Evolutionary conservation across 1,284 basidiomycete genomes (phyloP).

Genomic region (Heterobasidion irregulare): DNA sequence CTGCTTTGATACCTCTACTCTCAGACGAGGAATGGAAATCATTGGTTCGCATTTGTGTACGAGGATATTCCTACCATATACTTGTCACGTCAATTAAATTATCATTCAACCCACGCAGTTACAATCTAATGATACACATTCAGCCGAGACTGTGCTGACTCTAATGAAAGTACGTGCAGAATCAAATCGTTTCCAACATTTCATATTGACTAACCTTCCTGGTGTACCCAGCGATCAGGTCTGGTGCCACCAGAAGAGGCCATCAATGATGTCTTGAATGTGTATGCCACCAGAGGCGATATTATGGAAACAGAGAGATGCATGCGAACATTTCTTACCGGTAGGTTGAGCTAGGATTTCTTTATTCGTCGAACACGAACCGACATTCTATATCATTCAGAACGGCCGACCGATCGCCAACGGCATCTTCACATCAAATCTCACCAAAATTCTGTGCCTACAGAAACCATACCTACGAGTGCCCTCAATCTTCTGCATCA

Average conservation of each 20-base stretch:
- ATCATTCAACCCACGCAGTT: constrained; percentile 18
- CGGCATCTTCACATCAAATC: constrained; percentile 63
- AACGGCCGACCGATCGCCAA: constrained; percentile 41
- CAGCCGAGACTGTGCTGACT: constrained; percentile 25
- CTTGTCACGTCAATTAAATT: neutral
- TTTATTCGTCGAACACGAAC: neutral
- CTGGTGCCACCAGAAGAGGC: constrained; percentile 29
- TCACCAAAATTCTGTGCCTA: constrained; percentile 36
- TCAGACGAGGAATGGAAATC: constrained; percentile 43
- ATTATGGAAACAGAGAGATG: constrained; percentile 35
- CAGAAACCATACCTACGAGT: constrained; percentile 36
- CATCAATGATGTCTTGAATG: constrained; percentile 36
- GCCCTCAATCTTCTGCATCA: constrained; percentile 56
- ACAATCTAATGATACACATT: constrained; percentile 21
- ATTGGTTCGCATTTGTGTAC: constrained; percentile 30
- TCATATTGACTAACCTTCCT: neutral
- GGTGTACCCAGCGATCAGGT: constrained; percentile 27
- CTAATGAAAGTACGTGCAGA: constrained; percentile 42
- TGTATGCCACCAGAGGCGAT: constrained; percentile 42
- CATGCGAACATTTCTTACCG: constrained; percentile 31
- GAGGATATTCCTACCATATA: constrained; percentile 4
- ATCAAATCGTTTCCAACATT: neutral
- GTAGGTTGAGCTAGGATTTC: constrained; percentile 20
- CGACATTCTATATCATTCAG: constrained; percentile 17
- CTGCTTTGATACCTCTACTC: constrained; percentile 16